Conservation (phyloP, 2,329 filamentous ascomycete species). For the Niveomyces coronatus region DNA sequence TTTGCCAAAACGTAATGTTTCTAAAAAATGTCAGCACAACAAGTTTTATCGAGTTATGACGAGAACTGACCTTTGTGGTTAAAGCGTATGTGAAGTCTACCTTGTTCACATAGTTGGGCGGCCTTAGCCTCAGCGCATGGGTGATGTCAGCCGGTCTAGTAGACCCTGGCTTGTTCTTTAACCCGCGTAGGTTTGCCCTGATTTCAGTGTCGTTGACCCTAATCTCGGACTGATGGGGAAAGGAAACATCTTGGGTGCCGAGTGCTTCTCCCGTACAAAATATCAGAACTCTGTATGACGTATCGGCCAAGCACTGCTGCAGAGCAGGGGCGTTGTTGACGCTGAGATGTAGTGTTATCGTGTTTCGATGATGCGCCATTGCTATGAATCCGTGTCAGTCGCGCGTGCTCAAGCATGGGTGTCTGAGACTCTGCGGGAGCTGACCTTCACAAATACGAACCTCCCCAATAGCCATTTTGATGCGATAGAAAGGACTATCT, state of each 20-base stretch:
- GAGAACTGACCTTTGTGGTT: conserved; percentile 62
- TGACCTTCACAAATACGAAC: conserved; percentile 64
- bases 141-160: conserved; percentile 93
- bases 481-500: conserved; percentile 74
- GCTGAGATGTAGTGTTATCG: conserved; percentile 33
- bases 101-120: conserved; percentile 61
- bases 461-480: conserved; percentile 54
- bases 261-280: conserved; percentile 64
- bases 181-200: conserved; percentile 82
- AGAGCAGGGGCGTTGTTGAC: conserved; percentile 42
- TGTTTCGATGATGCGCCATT: conserved; percentile 45
- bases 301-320: conserved; percentile 47
- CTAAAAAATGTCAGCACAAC: conserved; percentile 28
- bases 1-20: conserved; percentile 64
- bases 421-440: not conserved
- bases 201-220: conserved; percentile 82
- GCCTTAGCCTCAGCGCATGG: conserved; percentile 53
- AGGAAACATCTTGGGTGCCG: conserved; percentile 66
- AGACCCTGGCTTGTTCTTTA: conserved; percentile 94
- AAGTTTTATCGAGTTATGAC: conserved; percentile 10
- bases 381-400: conserved; percentile 34
- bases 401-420: not conserved
- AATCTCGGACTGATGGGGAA: conserved; percentile 86
- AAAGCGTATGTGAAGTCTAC: conserved; percentile 86
- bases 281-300: conserved; percentile 63